A percentile compares a stretch with the other conserved stretches of the same genome.
Conservation (phyloP, 2,329 filamentous ascomycete species). For the Penicillium griseofulvum region DNA sequence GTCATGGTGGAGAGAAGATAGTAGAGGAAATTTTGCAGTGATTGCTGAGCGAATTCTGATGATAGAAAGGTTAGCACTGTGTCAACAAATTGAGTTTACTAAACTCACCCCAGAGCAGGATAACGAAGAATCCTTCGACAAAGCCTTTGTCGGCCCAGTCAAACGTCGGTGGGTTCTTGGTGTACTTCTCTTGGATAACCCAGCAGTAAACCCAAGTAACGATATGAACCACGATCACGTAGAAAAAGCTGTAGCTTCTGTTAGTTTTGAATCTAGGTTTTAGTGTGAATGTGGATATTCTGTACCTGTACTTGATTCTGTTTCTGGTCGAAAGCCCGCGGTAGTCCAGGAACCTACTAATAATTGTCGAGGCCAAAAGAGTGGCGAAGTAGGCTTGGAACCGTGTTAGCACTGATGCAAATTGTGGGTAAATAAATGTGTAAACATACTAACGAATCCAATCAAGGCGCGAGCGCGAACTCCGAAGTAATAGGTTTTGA, state of each 20-base stretch:
- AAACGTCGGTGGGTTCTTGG: slow-evolving; percentile 38
- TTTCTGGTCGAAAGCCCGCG: slow-evolving; percentile 40
- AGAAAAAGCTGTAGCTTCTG: slow-evolving; percentile 40
- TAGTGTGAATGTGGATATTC: fast-evolving
- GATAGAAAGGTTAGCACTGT: not conserved
- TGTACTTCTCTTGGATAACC: slow-evolving; percentile 55
- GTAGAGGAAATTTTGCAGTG: slow-evolving; percentile 57
- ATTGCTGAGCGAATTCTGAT: slow-evolving; percentile 48
- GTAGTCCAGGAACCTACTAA: slow-evolving; percentile 48
- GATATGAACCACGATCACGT: slow-evolving; percentile 47
- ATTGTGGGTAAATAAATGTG: not conserved
- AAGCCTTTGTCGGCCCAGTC: slow-evolving; percentile 48
- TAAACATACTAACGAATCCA: slow-evolving; percentile 41
- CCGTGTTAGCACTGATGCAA: slow-evolving; percentile 1
- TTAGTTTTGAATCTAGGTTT: not conserved
- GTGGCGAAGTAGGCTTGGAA: slow-evolving; percentile 37
- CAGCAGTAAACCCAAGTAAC: slow-evolving; percentile 54
- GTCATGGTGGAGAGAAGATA: slow-evolving; percentile 56
- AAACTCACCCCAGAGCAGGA: slow-evolving; percentile 45
- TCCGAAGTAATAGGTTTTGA: slow-evolving; percentile 50
- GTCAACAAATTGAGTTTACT: fast-evolving
- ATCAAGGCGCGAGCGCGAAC: slow-evolving; percentile 50
- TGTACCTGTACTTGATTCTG: slow-evolving; percentile 40
- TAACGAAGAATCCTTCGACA: slow-evolving; percentile 49
- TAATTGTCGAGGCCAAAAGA: slow-evolving; percentile 47